Evolutionary conservation across 1,284 basidiomycete genomes (phyloP), one percentile per base, ranked within the genome.

Genomic region (Athelia sp.): DNA sequence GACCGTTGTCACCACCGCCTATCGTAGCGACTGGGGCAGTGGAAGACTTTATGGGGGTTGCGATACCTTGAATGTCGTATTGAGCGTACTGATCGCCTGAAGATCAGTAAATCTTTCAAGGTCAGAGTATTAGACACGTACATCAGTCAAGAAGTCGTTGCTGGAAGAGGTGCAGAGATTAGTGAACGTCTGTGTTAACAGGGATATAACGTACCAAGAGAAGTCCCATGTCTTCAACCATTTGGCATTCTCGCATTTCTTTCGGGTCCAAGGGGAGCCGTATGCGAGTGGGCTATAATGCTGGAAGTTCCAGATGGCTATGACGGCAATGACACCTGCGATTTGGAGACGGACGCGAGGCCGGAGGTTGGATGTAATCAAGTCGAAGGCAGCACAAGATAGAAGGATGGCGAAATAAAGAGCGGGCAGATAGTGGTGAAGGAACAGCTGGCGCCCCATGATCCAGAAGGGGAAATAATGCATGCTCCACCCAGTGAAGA

Each of bases 181-280:
- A 32, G 44, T 57, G 32, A 51, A 51, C 50, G 3, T 36, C 40
- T 38, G 46, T 48, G 2, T 42, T 32, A 11, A 54, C 13, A 36
- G 18, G 29, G 35, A 32, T 11, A 35, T 26, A 22, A 32, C 86
- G 52, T 61, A 89, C 84, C 95, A 98, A 50, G 84, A 82, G 64
- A 99, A 98, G 67, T 99, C 97, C 96, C 97, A 99, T 2, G 83
- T 87, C 71, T 86, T 90, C 49, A 94, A 60, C 91, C 92, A 94
- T 62, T 85, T 84, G 4, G 93, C 86, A 43, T 73, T 76, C 52
- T 81, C 69, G 62, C 96, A 99, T 53, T 89, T 77, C 11, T 62
- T 63, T 66, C 78, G 86, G 24, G 94, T 99, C 97, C 97, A 99
- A 0, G 81, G 75, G 17, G 69, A 79, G 0, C 92, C 97, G 65